Evolutionary conservation across 352 stramenopile genomes (phyloP).

Genomic region (Hyaloperonospora brassicae): DNA sequence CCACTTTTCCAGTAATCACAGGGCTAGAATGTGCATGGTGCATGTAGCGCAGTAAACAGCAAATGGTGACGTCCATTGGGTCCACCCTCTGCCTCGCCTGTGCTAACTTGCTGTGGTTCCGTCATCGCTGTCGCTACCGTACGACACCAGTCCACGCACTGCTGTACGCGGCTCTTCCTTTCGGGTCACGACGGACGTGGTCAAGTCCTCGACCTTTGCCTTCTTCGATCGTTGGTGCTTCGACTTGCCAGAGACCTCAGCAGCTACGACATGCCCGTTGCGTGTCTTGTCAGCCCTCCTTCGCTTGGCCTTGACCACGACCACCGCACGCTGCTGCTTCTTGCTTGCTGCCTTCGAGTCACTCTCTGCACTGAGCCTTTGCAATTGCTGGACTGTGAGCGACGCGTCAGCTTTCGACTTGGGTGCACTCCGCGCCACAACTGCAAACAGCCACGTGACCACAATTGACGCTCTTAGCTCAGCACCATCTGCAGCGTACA

Average conservation of each 20-base stretch:
- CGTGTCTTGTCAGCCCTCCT: constrained; percentile 29
- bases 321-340: constrained; percentile 22
- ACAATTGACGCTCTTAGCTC: not conserved
- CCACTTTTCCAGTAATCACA: constrained; percentile 24
- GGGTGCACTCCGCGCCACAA: constrained; percentile 45
- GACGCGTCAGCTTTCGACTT: constrained; percentile 14
- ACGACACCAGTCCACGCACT: constrained; percentile 39
- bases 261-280: constrained; percentile 15
- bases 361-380: constrained; percentile 28
- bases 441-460: constrained; percentile 17
- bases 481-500: not conserved
- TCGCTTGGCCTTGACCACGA: constrained; percentile 52
- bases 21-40: not conserved
- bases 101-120: constrained; percentile 15
- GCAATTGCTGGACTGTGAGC: constrained; percentile 26
- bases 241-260: constrained; percentile 9
- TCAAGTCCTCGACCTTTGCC: constrained; percentile 13
- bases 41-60: constrained; percentile 2
- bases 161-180: constrained; percentile 12
- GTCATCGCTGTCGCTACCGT: constrained; percentile 65
- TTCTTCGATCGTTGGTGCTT: constrained; percentile 18
- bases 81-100: not conserved
- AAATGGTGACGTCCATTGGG: not conserved
- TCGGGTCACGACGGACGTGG: constrained; percentile 2
- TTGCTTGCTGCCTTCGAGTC: constrained; percentile 20